phyloP scores from a whole-genome alignment of 805 yeast genomes.

The Metschnikowia anglica region DNA sequence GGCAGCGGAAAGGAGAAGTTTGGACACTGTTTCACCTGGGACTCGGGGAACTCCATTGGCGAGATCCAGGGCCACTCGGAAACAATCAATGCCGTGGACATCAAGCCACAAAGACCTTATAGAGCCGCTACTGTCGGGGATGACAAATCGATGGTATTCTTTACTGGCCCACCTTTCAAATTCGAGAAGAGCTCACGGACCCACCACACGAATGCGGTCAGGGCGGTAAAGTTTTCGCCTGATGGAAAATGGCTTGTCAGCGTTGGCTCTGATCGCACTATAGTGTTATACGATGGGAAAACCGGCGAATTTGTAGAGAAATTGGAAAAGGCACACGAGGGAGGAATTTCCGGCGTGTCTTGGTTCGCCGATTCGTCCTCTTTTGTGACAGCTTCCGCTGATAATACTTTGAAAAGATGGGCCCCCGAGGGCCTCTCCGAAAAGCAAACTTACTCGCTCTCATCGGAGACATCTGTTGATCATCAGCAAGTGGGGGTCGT shows the following conservation, averaged over 20 bases:
- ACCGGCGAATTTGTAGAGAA: slow-evolving; percentile 70
- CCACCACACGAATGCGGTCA: slow-evolving; percentile 72
- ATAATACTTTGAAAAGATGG: slow-evolving; percentile 70
- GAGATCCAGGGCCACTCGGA: slow-evolving; percentile 92
- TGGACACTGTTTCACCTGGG: slow-evolving; percentile 92
- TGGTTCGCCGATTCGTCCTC: slow-evolving; percentile 57
- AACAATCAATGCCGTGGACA: slow-evolving; percentile 77
- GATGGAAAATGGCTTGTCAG: slow-evolving; percentile 73
- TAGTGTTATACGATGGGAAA: slow-evolving; percentile 81
- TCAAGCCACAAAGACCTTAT: slow-evolving; percentile 85
- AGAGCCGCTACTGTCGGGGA: slow-evolving; percentile 92
- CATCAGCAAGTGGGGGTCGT: slow-evolving; percentile 82
- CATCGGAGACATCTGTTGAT: slow-evolving; percentile 36
- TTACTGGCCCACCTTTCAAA: slow-evolving; percentile 92
- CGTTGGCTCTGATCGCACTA: slow-evolving; percentile 81
- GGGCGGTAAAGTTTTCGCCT: slow-evolving; percentile 80
- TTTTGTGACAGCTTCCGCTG: slow-evolving; percentile 85
- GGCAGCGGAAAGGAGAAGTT: slow-evolving; percentile 91
- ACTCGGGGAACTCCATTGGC: slow-evolving; percentile 95
- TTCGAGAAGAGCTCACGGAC: slow-evolving; percentile 71
- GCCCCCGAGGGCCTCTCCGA: slow-evolving; percentile 39
- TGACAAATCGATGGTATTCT: slow-evolving; percentile 80
- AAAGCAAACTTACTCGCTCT: slow-evolving; percentile 48
- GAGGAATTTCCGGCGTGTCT: slow-evolving; percentile 76
- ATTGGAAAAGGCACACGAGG: slow-evolving; percentile 58